Evolutionary conservation across 495 filamentous ascomycete genomes (phyloP).

Genomic region (Paragyromitra xinjiangensis): DNA sequence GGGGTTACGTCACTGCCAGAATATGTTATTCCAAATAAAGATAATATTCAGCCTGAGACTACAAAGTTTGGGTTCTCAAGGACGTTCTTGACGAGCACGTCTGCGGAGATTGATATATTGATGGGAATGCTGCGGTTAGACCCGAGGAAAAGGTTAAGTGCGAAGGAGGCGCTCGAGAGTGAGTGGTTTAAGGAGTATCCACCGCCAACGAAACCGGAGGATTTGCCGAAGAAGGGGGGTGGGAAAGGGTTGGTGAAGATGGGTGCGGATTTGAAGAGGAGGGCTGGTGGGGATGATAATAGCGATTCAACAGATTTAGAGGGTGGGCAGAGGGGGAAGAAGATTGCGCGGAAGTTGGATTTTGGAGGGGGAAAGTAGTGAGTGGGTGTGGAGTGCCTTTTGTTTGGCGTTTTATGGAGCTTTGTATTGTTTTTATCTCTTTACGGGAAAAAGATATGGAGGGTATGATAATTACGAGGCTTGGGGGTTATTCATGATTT

Average conservation of each 20-base stretch:
- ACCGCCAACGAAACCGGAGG: slow-evolving; percentile 80
- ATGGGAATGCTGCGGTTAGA: slow-evolving; percentile 86
- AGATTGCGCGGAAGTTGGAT: slow-evolving; percentile 87
- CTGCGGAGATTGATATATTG: slow-evolving; percentile 83
- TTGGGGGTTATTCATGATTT: background rate
- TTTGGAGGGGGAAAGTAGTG: slow-evolving; percentile 71
- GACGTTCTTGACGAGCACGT: slow-evolving; percentile 78
- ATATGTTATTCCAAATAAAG: slow-evolving; percentile 69
- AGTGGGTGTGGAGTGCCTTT: background rate
- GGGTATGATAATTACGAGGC: background rate
- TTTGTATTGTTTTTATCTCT: slow-evolving; percentile 12
- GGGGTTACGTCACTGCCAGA: slow-evolving; percentile 83
- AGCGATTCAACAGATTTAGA: slow-evolving; percentile 71
- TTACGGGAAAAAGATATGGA: background rate
- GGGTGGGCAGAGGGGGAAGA: slow-evolving; percentile 70
- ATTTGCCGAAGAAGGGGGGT: slow-evolving; percentile 75
- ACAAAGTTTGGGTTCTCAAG: slow-evolving; percentile 73
- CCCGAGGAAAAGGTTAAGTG: slow-evolving; percentile 80
- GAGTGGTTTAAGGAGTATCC: slow-evolving; percentile 87
- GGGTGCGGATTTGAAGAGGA: slow-evolving; percentile 82
- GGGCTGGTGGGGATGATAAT: slow-evolving; percentile 77
- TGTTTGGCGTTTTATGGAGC: slow-evolving; percentile 19
- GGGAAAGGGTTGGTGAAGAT: slow-evolving; percentile 74
- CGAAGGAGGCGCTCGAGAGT: slow-evolving; percentile 78
- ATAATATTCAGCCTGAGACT: slow-evolving; percentile 68